Evolutionary conservation across 345 rosid genomes (phyloP), one percentile per base, ranked within the genome.

Genomic region (Eucalyptus curtisii): DNA sequence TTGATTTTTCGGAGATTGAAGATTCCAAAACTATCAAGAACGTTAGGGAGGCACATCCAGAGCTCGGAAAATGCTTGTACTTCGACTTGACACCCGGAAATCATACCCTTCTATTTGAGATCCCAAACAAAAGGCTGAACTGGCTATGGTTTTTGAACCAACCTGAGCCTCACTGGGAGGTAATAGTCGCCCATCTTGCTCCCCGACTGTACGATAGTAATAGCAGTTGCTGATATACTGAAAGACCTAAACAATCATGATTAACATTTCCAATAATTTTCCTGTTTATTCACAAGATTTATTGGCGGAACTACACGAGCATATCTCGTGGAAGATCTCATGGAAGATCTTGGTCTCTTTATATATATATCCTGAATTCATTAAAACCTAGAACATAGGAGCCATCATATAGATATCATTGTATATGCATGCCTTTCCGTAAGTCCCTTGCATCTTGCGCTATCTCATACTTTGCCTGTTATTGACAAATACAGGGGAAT

Each of bases 101-200:
- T 90, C 98, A 95, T 86, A 49, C 42, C 79, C 95, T 88, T 53
- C 88, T 96, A 31, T 95, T 94, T 86, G 96, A 95, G 92, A 95
- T 97, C 88, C 91, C 84, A 31, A 91, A 89, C 88, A 90, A 92
- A 87, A 92, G 91, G 89, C 93, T 96, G 40, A 95, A 95, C 87
- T 97, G 99, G 98, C 88, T 95, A 89, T 94, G 96, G 97, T 96
- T 94, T 89, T 91, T 94, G 53, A 93, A 94, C 89, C 97, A 92
- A 87, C 96, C 94, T 10, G 95, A 97, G 90, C 99, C 97, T 44
- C 86, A 92, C 52, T 55, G 91, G 53, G 92, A 94, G 94, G 98
- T 96, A 87, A 86, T 86, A 90, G 66, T 37, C 55, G 49, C 22
- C 30, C 59, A 40, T 47, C 22, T 61, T 61, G 31, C 40, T 66